Evolutionary conservation across 306 rosid genomes (phyloP).

Genomic region (Cucurbita ficifolia): DNA sequence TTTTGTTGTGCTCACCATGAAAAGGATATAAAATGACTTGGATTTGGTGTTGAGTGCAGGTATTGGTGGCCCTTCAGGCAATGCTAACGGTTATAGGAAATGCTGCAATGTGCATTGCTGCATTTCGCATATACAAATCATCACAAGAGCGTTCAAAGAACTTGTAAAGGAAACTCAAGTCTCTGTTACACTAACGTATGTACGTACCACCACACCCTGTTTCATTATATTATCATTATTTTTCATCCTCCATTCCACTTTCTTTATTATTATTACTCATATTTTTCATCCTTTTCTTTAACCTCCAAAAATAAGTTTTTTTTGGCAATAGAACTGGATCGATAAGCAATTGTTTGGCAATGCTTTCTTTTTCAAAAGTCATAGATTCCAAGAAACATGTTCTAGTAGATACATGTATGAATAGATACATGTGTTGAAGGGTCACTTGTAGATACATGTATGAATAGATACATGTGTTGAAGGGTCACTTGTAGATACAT

Average conservation of each 20-base stretch:
- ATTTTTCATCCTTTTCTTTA: too few relatives aligned
- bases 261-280: background rate
- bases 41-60: conserved; percentile 27
- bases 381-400: too few relatives aligned
- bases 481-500: too few relatives aligned
- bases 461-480: too few relatives aligned
- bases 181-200: background rate
- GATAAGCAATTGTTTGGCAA: too few relatives aligned
- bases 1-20: background rate
- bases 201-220: background rate
- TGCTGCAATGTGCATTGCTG: conserved; percentile 79
- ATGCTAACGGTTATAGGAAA: conserved; percentile 81
- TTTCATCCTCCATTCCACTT: background rate
- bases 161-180: conserved; percentile 16
- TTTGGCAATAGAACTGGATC: too few relatives aligned
- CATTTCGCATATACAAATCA: conserved; percentile 68
- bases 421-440: too few relatives aligned
- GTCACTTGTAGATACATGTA: too few relatives aligned
- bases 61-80: conserved; percentile 89
- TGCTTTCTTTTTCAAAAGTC: too few relatives aligned
- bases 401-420: too few relatives aligned
- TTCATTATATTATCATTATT: background rate
- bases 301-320: too few relatives aligned
- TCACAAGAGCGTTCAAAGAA: conserved; percentile 44
- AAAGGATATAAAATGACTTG: background rate